Percentiles rank a stretch among this genome's conserved stretches.
These are phyloP conservation scores for Xerocomellus chrysenteron DNA, from an alignment of 768 basidiomycete genomes.

Conservation along the genomic window DNA sequence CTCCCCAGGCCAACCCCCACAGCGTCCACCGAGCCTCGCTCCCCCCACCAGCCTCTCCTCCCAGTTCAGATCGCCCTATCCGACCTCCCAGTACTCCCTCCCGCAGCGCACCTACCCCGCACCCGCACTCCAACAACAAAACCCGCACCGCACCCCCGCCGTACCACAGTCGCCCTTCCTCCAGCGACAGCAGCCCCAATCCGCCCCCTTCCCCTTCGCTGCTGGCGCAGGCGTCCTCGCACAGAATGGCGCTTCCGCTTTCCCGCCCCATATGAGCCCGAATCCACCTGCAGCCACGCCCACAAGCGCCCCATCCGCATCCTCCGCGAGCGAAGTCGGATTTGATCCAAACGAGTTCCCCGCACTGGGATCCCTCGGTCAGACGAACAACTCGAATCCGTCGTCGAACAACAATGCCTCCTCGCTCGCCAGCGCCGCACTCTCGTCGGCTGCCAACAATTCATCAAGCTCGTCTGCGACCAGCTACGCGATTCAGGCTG, in stretches of 20 bases:
- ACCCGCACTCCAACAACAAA: slow-evolving; percentile 52
- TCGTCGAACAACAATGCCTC: slow-evolving; percentile 34
- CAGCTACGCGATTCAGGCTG: slow-evolving; percentile 83
- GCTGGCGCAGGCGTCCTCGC: slow-evolving; percentile 42
- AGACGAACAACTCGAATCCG: slow-evolving; percentile 41
- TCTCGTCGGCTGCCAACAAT: slow-evolving; percentile 30
- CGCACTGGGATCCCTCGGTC: slow-evolving; percentile 70
- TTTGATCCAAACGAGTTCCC: slow-evolving; percentile 88
- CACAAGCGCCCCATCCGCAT: slow-evolving; percentile 56
- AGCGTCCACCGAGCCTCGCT: slow-evolving; percentile 73
- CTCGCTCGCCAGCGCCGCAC: slow-evolving; percentile 21
- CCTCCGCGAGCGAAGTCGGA: slow-evolving; percentile 71
- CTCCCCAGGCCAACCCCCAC: slow-evolving; percentile 71
- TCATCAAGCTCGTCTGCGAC: slow-evolving; percentile 41
- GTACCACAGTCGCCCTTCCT: slow-evolving; percentile 64
- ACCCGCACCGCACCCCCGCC: slow-evolving; percentile 57
- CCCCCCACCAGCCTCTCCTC: slow-evolving; percentile 60
- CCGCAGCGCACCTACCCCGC: slow-evolving; percentile 33
- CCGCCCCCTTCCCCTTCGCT: slow-evolving; percentile 61
- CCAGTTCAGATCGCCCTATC: slow-evolving; percentile 58
- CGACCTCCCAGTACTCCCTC: slow-evolving; percentile 36
- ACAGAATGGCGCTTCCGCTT: slow-evolving; percentile 53
- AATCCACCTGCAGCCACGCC: slow-evolving; percentile 37
- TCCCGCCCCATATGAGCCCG: slow-evolving; percentile 59
- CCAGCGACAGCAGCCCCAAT: slow-evolving; percentile 47